phyloP scores from a whole-genome alignment of 306 rosid genomes.

The Pyrus betulifolia region DNA sequence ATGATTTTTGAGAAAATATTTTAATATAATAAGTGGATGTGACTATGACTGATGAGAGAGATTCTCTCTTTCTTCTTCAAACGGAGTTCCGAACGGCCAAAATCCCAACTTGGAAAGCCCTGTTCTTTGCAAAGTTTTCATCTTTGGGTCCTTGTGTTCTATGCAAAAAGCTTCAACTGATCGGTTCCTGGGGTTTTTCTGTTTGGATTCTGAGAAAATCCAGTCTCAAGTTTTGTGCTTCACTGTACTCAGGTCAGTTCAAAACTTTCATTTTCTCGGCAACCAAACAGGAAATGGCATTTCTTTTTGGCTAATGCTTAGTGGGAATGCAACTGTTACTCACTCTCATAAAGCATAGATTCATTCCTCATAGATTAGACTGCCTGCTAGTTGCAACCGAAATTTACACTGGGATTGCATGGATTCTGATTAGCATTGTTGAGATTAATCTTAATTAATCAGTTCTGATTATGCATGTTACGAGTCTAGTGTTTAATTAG shows the following conservation, averaged over 20 bases:
- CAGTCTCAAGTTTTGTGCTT: background rate
- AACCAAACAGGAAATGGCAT: background rate
- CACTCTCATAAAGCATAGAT: background rate
- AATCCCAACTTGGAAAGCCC: background rate
- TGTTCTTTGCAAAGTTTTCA: background rate
- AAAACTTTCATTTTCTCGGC: background rate
- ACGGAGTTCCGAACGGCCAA: background rate
- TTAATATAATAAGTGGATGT: background rate
- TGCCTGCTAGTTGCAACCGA: background rate
- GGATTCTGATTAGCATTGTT: background rate
- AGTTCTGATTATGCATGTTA: background rate
- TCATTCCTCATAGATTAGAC: background rate
- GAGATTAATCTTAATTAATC: background rate
- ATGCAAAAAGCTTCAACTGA: background rate
- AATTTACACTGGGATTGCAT: background rate
- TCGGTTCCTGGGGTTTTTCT: background rate
- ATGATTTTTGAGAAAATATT: background rate
- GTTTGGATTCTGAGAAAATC: constrained; percentile 10
- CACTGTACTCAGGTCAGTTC: constrained; percentile 20
- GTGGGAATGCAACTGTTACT: background rate
- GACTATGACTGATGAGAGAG: background rate
- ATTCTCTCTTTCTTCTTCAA: background rate
- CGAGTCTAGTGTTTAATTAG: background rate
- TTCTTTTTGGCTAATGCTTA: background rate
- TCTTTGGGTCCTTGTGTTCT: background rate